Evolutionary conservation across 305 asterid species (phyloP).

Genomic region (Solanum hybrid): DNA sequence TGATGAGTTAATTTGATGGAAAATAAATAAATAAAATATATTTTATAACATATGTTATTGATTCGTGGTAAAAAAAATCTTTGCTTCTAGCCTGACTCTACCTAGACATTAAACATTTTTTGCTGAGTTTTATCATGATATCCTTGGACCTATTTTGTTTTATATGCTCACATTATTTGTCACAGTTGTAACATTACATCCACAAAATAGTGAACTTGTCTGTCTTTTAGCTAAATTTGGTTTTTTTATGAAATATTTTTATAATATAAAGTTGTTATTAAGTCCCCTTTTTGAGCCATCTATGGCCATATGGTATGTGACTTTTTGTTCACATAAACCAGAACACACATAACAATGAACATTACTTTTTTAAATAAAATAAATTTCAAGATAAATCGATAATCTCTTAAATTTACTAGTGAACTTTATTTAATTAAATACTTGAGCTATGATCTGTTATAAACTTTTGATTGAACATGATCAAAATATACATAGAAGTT

Average conservation of each 20-base stretch:
- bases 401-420: rapidly evolving
- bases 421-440: too few species aligned
- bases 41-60: too few species aligned
- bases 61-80: too few species aligned
- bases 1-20: not conserved
- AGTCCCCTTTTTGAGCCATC: not conserved
- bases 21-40: too few species aligned
- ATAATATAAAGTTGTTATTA: not conserved
- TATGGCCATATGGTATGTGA: not conserved
- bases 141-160: not conserved
- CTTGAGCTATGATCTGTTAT: too few species aligned
- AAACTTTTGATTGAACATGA: too few species aligned
- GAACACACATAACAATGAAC: too few species aligned
- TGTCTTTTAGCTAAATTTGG: not conserved
- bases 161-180: not conserved
- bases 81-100: not conserved
- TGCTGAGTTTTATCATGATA: not conserved
- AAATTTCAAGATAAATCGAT: too few species aligned
- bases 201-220: not conserved
- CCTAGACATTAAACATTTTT: not conserved
- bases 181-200: not conserved
- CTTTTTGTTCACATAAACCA: not conserved
- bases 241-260: too few species aligned
- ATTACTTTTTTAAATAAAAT: too few species aligned
- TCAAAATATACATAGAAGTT: too few species aligned